Evolutionary conservation across 495 filamentous ascomycete species (phyloP).

Genomic region (Beverwykella pulmonaria): DNA sequence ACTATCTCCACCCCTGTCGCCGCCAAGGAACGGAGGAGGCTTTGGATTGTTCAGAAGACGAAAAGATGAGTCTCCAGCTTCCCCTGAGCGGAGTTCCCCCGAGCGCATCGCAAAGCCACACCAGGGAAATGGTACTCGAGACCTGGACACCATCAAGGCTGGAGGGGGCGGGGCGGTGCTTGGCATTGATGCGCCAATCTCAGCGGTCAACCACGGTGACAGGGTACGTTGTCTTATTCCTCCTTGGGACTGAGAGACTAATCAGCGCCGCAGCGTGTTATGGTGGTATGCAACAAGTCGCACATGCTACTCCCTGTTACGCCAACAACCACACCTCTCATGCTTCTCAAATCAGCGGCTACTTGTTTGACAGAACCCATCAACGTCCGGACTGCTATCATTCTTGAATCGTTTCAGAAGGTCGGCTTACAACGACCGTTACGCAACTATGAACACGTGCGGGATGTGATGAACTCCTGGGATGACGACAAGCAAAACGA

Average conservation of each 20-base stretch:
- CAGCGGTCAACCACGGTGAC: slow-evolving; percentile 81
- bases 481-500: slow-evolving; percentile 72
- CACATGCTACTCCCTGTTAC: slow-evolving; percentile 67
- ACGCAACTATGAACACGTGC: slow-evolving; percentile 82
- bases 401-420: slow-evolving; percentile 74
- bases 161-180: slow-evolving; percentile 58
- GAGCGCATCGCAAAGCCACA: background rate
- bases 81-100: slow-evolving; percentile 1
- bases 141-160: slow-evolving; percentile 41
- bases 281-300: slow-evolving; percentile 66
- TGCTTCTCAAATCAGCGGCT: slow-evolving; percentile 65
- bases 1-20: slow-evolving; percentile 27
- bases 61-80: slow-evolving; percentile 24
- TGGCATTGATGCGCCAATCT: slow-evolving; percentile 75
- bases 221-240: slow-evolving; percentile 52
- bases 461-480: slow-evolving; percentile 93
- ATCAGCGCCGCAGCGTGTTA: slow-evolving; percentile 54
- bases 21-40: slow-evolving; percentile 22
- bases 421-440: slow-evolving; percentile 83
- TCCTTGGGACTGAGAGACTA: slow-evolving; percentile 2
- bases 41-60: slow-evolving; percentile 31
- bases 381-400: slow-evolving; percentile 59
- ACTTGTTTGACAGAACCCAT: slow-evolving; percentile 60
- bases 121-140: slow-evolving; percentile 22
- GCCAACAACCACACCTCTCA: slow-evolving; percentile 71